Conservation (phyloP, 495 filamentous ascomycete species). For the Aspergillus taichungensis region DNA sequence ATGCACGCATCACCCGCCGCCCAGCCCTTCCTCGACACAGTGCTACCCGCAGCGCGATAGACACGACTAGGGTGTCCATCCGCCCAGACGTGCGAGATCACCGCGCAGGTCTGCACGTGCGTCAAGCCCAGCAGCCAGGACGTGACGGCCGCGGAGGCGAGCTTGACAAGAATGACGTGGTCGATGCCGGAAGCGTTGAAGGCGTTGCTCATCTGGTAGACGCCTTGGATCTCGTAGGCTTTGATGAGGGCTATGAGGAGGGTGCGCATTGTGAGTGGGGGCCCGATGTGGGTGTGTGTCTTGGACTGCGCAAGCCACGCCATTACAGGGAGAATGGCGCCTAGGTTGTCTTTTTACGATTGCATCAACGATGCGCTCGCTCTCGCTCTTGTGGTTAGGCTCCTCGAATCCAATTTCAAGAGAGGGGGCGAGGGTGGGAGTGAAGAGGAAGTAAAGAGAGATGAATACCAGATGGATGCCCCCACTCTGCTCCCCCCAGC, state of each 20-base stretch:
- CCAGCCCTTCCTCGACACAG: conserved; percentile 39
- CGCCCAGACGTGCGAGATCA: conserved; percentile 31
- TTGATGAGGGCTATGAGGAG: conserved; percentile 32
- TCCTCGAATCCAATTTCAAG: too few relatives aligned
- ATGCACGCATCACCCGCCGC: conserved; percentile 37
- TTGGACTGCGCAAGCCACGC: conserved; percentile 18
- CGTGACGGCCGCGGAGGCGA: conserved; percentile 31
- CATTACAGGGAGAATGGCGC: conserved; percentile 30
- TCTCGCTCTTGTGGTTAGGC: too few relatives aligned
- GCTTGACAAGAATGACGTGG: conserved; percentile 37
- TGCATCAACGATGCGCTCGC: too few relatives aligned
- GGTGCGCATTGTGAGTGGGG: conserved; percentile 6
- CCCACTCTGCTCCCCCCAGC: conserved; percentile 27
- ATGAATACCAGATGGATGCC: conserved; percentile 36
- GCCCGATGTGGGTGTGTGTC: background rate
- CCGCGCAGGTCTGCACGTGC: conserved; percentile 21
- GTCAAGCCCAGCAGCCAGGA: conserved; percentile 28
- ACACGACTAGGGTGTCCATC: conserved; percentile 30
- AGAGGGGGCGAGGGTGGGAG: background rate
- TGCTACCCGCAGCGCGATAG: conserved; percentile 26
- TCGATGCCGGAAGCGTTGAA: conserved; percentile 36
- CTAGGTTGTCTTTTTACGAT: conserved; percentile 30
- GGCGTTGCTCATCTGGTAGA: conserved; percentile 28
- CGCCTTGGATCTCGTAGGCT: conserved; percentile 42
- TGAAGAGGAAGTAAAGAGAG: background rate